Percentiles rank a stretch among this genome's conserved stretches.
phyloP scores from a whole-genome alignment of 306 rosid species.

The Nissolia schottii region DNA sequence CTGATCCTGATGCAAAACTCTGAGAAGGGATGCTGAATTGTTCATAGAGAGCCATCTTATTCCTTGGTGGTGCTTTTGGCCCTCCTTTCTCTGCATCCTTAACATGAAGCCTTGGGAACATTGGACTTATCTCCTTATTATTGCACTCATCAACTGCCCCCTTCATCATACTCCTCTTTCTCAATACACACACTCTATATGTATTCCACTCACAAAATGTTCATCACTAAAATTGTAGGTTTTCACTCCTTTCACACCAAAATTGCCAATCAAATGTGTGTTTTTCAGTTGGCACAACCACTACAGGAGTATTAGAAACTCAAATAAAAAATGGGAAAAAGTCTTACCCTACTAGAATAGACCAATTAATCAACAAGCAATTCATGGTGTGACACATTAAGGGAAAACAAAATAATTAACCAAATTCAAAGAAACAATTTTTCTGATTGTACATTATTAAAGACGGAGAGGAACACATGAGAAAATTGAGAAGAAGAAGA shows the following conservation, averaged over 20 bases:
- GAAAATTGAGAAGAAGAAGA: not conserved
- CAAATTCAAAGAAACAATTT: conserved; percentile 33
- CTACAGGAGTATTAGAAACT: not conserved
- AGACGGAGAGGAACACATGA: conserved; percentile 19
- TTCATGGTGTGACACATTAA: not conserved
- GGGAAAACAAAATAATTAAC: conserved; percentile 31
- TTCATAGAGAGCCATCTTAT: conserved; percentile 80
- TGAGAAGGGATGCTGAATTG: conserved; percentile 56
- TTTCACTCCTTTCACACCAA: not conserved
- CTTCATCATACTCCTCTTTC: conserved; percentile 38
- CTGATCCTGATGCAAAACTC: conserved; percentile 38
- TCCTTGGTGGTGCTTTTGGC: conserved; percentile 75
- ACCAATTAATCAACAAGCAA: not conserved
- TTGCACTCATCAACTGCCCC: conserved; percentile 40
- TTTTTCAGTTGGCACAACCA: conserved; percentile 1
- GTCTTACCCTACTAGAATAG: not conserved
- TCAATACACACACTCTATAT: conserved; percentile 24
- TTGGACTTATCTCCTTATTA: conserved; percentile 48
- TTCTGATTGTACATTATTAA: conserved; percentile 17
- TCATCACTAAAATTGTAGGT: not conserved
- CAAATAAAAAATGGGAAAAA: not conserved
- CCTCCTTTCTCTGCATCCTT: conserved; percentile 72
- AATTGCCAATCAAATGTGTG: not conserved
- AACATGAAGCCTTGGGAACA: conserved; percentile 75
- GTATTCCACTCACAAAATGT: conserved; percentile 20